phyloP scores from a whole-genome alignment of 768 basidiomycete genomes.

The Lepiota brunneoincarnata region DNA sequence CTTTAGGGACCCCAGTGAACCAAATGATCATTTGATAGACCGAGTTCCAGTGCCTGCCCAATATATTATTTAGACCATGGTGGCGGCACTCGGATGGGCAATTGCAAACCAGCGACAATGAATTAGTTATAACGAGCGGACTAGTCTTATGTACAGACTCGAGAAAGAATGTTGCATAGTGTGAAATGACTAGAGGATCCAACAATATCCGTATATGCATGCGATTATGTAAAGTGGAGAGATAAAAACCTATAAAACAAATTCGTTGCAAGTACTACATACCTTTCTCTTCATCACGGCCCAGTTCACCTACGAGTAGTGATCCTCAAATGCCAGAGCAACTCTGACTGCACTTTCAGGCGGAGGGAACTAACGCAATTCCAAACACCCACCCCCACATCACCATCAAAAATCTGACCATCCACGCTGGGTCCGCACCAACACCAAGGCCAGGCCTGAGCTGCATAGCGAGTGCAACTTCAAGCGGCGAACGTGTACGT shows the following conservation, averaged over 20 bases:
- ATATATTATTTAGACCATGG: no score
- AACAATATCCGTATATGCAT: not conserved
- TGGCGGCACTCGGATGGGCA: no score
- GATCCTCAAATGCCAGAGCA: not conserved
- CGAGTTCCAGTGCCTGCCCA: no score
- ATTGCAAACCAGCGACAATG: no score
- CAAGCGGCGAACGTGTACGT: conserved; percentile 41
- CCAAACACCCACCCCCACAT: conserved; percentile 78
- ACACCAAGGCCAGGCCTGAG: conserved; percentile 67
- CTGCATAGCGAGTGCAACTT: conserved; percentile 77
- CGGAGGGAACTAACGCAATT: conserved; percentile 28
- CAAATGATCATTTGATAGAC: no score
- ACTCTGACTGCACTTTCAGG: not conserved
- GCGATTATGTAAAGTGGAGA: not conserved
- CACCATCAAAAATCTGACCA: conserved; percentile 76
- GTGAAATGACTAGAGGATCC: not conserved
- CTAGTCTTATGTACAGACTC: not conserved
- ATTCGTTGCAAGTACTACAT: not conserved
- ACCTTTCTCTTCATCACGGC: not conserved
- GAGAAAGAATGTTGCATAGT: not conserved
- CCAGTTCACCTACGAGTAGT: not conserved
- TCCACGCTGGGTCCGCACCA: conserved; percentile 75
- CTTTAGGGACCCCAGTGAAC: no score
- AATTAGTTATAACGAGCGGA: no score
- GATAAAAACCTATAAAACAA: conserved; percentile 2